Evolutionary conservation across 768 basidiomycete genomes (phyloP), one percentile per base, ranked within the genome.

Genomic region (Termitomyces sp.): DNA sequence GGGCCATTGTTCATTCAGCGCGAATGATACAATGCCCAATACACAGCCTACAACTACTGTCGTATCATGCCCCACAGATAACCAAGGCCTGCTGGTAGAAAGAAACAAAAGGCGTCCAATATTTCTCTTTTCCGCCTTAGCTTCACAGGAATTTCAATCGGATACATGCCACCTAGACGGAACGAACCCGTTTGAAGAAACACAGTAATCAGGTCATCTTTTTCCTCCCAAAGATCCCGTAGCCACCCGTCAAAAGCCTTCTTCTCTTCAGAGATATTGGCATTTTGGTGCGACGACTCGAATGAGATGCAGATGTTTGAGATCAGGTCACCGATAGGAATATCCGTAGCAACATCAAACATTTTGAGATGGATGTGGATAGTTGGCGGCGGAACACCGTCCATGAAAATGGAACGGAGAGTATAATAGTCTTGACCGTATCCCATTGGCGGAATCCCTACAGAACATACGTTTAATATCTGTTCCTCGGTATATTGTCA

Each of bases 381-480:
- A 8, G 77, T 72, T 0, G 95, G 96, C 1, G 96, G 94, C 3
- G 94, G 78, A 3, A 92, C 72, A 3, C 88, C 80, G 58, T 86
- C 77, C 55, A 87, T 77, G 71, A 96, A 97, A 58, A 97, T 86
- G 7, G 93, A 94, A 41, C 88, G 83, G 40, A 98, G 73, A 41
- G 92, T 94, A 69, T 96, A 98, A 68, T 86, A 91, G 22, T 82
- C 79, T 69, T 97, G 94, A 0, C 93, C 93, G 64, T 90, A 94
- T 30, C 83, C 85, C 63, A 80, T 76, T 2, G 82, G 78, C 15
- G 93, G 92, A 40, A 96, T 80, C 10, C 89, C 89, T 90, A 56
- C 40, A 65, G 53, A 51, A 41, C 8, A 4, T 42, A 12, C 2
- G 26, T 17, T 28, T 43, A 8, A 44, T 48, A 51, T 35, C 14